Conservation (phyloP, 108 stramenopile genomes). For the Hondaea fermentalgiana region DNA sequence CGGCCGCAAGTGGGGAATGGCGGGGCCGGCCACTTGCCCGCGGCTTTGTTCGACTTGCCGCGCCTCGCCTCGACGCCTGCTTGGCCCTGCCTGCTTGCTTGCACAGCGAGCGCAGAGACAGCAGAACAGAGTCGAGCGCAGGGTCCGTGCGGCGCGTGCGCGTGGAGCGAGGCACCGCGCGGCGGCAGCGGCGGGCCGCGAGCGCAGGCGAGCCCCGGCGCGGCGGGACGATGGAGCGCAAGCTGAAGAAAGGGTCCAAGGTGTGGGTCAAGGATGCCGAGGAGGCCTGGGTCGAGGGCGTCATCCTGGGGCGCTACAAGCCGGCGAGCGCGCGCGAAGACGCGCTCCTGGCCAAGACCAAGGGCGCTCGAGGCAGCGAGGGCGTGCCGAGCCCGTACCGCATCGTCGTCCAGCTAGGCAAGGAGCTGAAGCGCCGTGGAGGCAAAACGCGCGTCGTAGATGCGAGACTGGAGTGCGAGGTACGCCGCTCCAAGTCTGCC, state of each 20-base stretch:
- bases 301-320: neutral
- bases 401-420: neutral
- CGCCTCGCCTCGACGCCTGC: too few relatives aligned
- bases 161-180: neutral
- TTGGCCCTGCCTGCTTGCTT: too few relatives aligned
- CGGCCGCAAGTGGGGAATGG: too few relatives aligned
- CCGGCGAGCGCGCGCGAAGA: neutral
- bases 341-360: neutral
- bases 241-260: slow-evolving; percentile 11
- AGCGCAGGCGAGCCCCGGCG: neutral
- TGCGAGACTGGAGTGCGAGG: neutral
- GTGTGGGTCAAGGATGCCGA: neutral
- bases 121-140: too few relatives aligned
- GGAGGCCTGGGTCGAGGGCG: neutral
- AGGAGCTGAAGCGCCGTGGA: neutral
- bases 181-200: neutral
- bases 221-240: neutral
- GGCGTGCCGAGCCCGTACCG: neutral
- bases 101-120: too few relatives aligned
- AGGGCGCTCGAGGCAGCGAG: too few relatives aligned
- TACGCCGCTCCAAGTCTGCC: neutral
- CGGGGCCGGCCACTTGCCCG: too few relatives aligned
- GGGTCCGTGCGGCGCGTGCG: neutral
- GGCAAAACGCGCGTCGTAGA: neutral
- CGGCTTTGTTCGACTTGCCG: too few relatives aligned